These are phyloP conservation scores for Phytophthora brassicae DNA, from an alignment of 352 stramenopile genomes.

Conservation along the genomic window DNA sequence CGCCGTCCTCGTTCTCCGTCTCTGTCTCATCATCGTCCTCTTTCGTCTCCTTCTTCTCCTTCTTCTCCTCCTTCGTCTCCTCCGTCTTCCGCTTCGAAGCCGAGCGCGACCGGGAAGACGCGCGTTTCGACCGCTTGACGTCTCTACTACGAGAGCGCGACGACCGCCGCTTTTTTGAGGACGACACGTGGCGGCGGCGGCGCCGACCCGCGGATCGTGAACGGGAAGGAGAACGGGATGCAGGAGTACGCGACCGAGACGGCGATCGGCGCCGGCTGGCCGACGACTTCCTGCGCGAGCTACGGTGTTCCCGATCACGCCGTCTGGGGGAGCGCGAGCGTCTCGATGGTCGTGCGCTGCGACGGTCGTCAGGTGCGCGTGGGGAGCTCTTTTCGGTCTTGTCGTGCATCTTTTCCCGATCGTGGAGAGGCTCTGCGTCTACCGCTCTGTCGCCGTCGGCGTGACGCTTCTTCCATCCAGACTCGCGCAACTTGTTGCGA, in stretches of 20 bases:
- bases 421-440: conserved; percentile 20
- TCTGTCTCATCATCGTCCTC: conserved; percentile 18
- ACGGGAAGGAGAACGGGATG: conserved; percentile 25
- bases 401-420: conserved; percentile 20
- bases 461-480: conserved; percentile 67
- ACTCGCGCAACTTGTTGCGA: conserved; percentile 68
- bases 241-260: conserved; percentile 41
- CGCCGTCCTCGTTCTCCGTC: conserved; percentile 1
- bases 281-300: conserved; percentile 34
- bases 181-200: conserved; percentile 31
- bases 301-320: conserved; percentile 40
- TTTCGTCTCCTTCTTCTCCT: conserved; percentile 18
- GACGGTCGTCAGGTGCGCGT: conserved; percentile 25
- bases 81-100: conserved; percentile 12
- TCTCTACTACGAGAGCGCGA: conserved; percentile 21
- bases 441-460: conserved; percentile 18
- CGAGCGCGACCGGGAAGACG: conserved; percentile 22
- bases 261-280: conserved; percentile 37
- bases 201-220: conserved; percentile 35
- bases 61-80: conserved; percentile 5
- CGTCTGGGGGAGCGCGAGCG: conserved; percentile 34
- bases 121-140: conserved; percentile 26
- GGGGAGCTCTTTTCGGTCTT: conserved; percentile 29
- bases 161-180: conserved; percentile 27
- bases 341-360: conserved; percentile 15